Base-by-base conservation (phyloP, 1,284 basidiomycete genomes). In the Exobasidium cylindrosporum region DNA sequence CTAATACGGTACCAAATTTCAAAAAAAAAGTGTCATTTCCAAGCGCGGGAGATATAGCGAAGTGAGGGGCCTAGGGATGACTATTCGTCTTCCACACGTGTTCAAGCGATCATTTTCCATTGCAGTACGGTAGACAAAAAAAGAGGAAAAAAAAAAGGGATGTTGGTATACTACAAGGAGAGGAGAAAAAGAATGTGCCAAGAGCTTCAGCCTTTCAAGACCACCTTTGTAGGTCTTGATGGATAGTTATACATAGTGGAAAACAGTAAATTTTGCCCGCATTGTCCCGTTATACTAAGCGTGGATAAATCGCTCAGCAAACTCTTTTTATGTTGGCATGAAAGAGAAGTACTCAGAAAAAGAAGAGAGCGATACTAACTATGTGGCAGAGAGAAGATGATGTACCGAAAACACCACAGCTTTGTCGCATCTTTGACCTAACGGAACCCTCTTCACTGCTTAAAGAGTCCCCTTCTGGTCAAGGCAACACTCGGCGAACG, bases 161-260 rank as follows among this genome's bases (percentile, higher is more conserved):
- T n/a, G n/a, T n/a, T n/a, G n/a, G n/a, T n/a, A n/a, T n/a, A n/a
- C n/a, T n/a, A n/a, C n/a, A n/a, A n/a, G n/a, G n/a, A n/a, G n/a
- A n/a, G n/a, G n/a, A n/a, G n/a, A n/a, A n/a, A n/a, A n/a, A n/a
- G n/a, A 28, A 55, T 55, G 53, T 55, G 21, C 40, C 53, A 29
- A 55, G 14, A 11, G 53, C 30, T 55, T 55, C 53, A 55, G 53
- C 53, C 53, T 32, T 29, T 21, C n/a, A 30, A 21, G 53, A 44
- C 32, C 24, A 55, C 30, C 26, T 24, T 21, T 50, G 47, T 50
- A 55, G 3, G 30, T 44, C 31, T 29, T 21, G 23, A 29, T 32
- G 53, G 53, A 55, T 55, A 55, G 53, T 55, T 55, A 55, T 55
- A 29, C 53, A 26, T 11, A 35, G n/a, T 29, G 53, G 29, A 21